phyloP scores from a whole-genome alignment of 208 protist species.

The Naegleria lovaniensis region DNA sequence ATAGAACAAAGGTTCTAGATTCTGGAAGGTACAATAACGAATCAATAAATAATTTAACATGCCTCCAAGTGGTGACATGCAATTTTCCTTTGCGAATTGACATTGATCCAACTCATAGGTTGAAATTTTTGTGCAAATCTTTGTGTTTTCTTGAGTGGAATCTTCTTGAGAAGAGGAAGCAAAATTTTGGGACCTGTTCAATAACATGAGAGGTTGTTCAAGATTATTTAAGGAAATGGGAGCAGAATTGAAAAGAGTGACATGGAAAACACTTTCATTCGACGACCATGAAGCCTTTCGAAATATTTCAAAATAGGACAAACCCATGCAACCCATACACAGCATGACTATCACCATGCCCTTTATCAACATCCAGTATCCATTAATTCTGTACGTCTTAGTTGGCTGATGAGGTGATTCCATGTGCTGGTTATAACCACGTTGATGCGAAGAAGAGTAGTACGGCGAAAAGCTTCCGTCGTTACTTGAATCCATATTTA shows the following conservation, averaged over 20 bases:
- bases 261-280: too few species aligned
- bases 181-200: too few species aligned
- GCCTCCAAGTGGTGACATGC: background rate
- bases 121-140: background rate
- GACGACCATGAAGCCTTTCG: too few species aligned
- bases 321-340: background rate
- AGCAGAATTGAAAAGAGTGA: too few species aligned
- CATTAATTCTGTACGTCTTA: background rate
- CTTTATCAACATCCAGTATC: background rate
- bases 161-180: background rate
- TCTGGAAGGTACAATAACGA: slow-evolving; percentile 5
- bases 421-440: too few species aligned
- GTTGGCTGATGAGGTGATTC: too few species aligned
- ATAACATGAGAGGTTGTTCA: too few species aligned
- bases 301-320: too few species aligned
- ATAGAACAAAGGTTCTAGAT: background rate
- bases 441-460: too few species aligned
- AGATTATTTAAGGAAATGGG: too few species aligned
- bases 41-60: background rate
- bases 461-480: too few species aligned
- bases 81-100: slow-evolving; percentile 3
- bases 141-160: background rate
- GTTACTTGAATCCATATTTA: too few species aligned
- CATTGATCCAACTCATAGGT: background rate
- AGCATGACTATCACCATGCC: background rate